Conservation (phyloP, 306 rosid genomes). For the Glycyrrhiza uralensis region DNA sequence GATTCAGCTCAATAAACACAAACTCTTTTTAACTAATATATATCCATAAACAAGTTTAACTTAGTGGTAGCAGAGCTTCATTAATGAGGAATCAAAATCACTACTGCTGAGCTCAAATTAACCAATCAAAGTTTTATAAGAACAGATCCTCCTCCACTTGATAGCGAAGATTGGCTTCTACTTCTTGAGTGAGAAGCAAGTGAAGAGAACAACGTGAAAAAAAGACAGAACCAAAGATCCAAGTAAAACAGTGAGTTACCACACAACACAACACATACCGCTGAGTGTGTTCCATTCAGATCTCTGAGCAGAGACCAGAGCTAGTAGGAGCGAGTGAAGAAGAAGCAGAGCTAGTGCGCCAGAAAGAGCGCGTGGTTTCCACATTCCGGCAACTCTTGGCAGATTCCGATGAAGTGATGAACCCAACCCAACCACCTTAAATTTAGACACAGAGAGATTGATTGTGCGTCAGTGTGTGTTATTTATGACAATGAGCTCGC, state of each 20-base stretch:
- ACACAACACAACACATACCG: slow-evolving; percentile 32
- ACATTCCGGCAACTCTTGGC: slow-evolving; percentile 48
- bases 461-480: neutral
- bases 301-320: slow-evolving; percentile 74
- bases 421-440: neutral
- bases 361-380: slow-evolving; percentile 50
- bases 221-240: neutral
- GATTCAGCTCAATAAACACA: slow-evolving; percentile 3
- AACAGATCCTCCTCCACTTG: slow-evolving; percentile 6
- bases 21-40: neutral
- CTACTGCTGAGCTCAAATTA: neutral
- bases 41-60: neutral
- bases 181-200: neutral
- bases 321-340: slow-evolving; percentile 32
- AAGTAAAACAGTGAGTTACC: neutral
- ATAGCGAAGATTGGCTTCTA: neutral
- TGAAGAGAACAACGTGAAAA: neutral
- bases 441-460: neutral
- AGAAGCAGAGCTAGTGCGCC: slow-evolving; percentile 41
- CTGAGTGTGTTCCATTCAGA: slow-evolving; percentile 70
- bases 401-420: neutral
- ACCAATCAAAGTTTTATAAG: neutral
- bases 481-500: neutral
- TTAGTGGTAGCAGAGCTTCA: neutral
- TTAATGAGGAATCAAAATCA: neutral